Evolutionary conservation across 2,329 filamentous ascomycete genomes (phyloP).

Genomic region (Rhytidhysteron rufulum): DNA sequence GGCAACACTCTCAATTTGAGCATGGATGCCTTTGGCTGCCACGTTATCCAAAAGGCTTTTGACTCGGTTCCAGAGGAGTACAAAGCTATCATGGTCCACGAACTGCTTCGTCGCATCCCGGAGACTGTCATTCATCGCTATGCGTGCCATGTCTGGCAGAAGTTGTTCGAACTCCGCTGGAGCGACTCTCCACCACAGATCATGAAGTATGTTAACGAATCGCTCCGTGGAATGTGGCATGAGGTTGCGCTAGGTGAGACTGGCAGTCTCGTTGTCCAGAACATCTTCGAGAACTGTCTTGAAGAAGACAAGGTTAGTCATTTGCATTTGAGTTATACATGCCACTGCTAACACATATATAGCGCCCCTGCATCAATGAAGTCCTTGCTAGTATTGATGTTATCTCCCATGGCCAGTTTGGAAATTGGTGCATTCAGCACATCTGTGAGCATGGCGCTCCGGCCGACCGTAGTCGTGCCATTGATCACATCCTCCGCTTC

Average conservation of each 20-base stretch:
- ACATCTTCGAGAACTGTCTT: slow-evolving; percentile 98
- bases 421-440: slow-evolving; percentile 99
- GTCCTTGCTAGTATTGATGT: slow-evolving; percentile 93
- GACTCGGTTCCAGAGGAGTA: slow-evolving; percentile 96
- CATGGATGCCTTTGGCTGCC: slow-evolving; percentile 98
- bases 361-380: slow-evolving; percentile 97
- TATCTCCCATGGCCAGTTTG: slow-evolving; percentile 95
- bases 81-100: slow-evolving; percentile 98
- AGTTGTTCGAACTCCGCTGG: slow-evolving; percentile 97
- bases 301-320: slow-evolving; percentile 88
- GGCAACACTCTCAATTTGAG: slow-evolving; percentile 91
- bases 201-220: slow-evolving; percentile 97
- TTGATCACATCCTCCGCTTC: slow-evolving; percentile 92
- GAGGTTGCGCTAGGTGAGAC: slow-evolving; percentile 97
- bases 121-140: slow-evolving; percentile 98
- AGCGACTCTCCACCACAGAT: slow-evolving; percentile 91
- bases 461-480: slow-evolving; percentile 84
- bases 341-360: slow-evolving; percentile 12
- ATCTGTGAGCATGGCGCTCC: slow-evolving; percentile 95
- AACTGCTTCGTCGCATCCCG: slow-evolving; percentile 88
- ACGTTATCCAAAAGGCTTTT: slow-evolving; percentile 98
- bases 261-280: slow-evolving; percentile 95
- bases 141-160: slow-evolving; percentile 99
- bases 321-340: slow-evolving; percentile 1
- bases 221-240: slow-evolving; percentile 95